These are phyloP conservation scores for Daphne laureola DNA, from an alignment of 441 rosid species.

Conservation along the genomic window DNA sequence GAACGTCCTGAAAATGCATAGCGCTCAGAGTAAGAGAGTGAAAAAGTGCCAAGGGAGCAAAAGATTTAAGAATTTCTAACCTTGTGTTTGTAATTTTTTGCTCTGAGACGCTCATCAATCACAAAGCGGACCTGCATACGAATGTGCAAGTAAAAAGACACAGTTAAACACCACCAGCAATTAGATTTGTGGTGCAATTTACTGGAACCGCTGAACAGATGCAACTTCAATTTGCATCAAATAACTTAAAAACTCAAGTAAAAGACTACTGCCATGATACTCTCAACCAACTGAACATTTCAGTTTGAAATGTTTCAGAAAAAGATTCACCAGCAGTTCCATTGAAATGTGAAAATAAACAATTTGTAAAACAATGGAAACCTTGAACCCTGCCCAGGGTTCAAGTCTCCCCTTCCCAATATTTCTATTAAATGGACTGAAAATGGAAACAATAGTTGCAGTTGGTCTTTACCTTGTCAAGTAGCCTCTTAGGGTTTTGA, in stretches of 20 bases:
- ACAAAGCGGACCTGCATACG: constrained; percentile 70
- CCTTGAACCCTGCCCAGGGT: not conserved
- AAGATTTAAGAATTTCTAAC: constrained; percentile 20
- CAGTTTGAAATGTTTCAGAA: too few relatives aligned
- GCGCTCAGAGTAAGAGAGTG: not conserved
- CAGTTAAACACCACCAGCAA: constrained; percentile 8
- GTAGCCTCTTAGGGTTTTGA: constrained; percentile 78
- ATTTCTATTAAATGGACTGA: not conserved
- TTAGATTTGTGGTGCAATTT: not conserved
- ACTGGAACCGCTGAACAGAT: not conserved
- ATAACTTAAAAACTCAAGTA: not conserved
- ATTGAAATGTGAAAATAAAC: too few relatives aligned
- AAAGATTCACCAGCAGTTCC: too few relatives aligned
- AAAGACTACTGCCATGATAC: not conserved
- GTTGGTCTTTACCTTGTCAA: constrained; percentile 52
- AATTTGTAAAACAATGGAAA: too few relatives aligned
- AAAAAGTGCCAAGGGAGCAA: not conserved
- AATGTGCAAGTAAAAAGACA: not conserved
- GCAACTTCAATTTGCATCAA: not conserved
- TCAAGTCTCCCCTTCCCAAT: not conserved
- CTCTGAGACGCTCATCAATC: constrained; percentile 75
- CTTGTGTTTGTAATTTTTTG: constrained; percentile 78
- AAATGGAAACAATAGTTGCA: not conserved
- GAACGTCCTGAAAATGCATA: constrained; percentile 57
- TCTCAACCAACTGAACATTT: too few relatives aligned